These are phyloP conservation scores for Nitzschia sp. DNA, from an alignment of 108 stramenopile species.

Conservation along the genomic window DNA sequence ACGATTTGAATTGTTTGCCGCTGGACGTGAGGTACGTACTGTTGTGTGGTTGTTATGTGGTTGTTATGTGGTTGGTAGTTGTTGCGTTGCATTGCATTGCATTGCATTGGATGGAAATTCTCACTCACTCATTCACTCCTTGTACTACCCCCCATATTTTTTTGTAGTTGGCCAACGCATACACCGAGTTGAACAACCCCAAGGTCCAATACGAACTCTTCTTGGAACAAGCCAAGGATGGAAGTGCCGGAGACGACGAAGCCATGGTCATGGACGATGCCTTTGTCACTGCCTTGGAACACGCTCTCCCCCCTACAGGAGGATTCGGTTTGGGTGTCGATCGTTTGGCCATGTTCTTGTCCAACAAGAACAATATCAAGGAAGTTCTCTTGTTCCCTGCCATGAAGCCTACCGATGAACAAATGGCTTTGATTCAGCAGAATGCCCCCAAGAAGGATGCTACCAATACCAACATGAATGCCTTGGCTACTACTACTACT, in stretches of 20 bases:
- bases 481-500: too few species aligned
- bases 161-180: slow-evolving; percentile 94
- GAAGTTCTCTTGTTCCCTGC: slow-evolving; percentile 99
- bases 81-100: slow-evolving; percentile 5
- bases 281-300: slow-evolving; percentile 94
- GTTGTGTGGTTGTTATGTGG: background rate
- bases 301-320: slow-evolving; percentile 97
- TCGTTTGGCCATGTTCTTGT: slow-evolving; percentile 98
- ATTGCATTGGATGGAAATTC: too few species aligned
- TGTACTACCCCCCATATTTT: too few species aligned
- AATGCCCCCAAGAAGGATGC: slow-evolving; percentile 67
- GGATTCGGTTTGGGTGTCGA: slow-evolving; percentile 99
- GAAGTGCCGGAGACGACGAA: slow-evolving; percentile 97
- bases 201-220: slow-evolving; percentile 93
- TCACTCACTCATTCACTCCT: slow-evolving; percentile 36
- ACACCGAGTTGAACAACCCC: slow-evolving; percentile 99
- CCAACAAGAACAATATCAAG: slow-evolving; percentile 99
- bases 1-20: slow-evolving; percentile 98
- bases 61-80: background rate
- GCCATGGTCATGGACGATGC: slow-evolving; percentile 98
- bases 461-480: slow-evolving; percentile 26
- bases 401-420: slow-evolving; percentile 97
- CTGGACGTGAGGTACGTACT: slow-evolving; percentile 91
- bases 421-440: slow-evolving; percentile 58
- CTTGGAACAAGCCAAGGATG: slow-evolving; percentile 91